Conservation (phyloP, 306 rosid species). For the Rosa multiflora region DNA sequence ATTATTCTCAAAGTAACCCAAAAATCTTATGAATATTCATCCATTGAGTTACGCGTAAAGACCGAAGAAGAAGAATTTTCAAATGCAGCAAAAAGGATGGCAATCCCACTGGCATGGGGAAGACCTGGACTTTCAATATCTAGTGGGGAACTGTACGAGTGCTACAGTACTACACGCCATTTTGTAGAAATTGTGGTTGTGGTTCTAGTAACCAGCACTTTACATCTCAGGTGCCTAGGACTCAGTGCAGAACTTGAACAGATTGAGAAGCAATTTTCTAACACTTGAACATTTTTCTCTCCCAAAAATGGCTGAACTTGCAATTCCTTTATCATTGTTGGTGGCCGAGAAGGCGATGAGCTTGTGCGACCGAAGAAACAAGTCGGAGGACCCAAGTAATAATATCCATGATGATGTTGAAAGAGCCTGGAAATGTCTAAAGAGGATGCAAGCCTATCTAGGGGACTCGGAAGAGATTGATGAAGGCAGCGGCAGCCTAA, state of each 20-base stretch:
- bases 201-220: no score
- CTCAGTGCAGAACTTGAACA: background rate
- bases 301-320: background rate
- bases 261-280: background rate
- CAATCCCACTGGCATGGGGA: no score
- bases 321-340: background rate
- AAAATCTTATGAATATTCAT: no score
- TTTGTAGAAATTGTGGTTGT: no score
- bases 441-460: slow-evolving; percentile 4
- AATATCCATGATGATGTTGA: background rate
- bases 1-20: no score
- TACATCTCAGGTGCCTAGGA: background rate
- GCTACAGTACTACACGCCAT: no score
- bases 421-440: background rate
- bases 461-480: background rate
- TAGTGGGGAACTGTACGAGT: no score
- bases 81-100: no score
- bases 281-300: background rate
- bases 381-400: no score
- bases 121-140: no score
- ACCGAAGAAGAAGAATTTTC: no score
- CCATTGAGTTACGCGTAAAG: no score
- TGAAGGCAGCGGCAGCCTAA: background rate
- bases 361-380: background rate
- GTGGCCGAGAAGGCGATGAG: background rate